These are phyloP conservation scores for Diaporthe ilicicola DNA, from an alignment of 2,329 filamentous ascomycete species.

Conservation along the genomic window DNA sequence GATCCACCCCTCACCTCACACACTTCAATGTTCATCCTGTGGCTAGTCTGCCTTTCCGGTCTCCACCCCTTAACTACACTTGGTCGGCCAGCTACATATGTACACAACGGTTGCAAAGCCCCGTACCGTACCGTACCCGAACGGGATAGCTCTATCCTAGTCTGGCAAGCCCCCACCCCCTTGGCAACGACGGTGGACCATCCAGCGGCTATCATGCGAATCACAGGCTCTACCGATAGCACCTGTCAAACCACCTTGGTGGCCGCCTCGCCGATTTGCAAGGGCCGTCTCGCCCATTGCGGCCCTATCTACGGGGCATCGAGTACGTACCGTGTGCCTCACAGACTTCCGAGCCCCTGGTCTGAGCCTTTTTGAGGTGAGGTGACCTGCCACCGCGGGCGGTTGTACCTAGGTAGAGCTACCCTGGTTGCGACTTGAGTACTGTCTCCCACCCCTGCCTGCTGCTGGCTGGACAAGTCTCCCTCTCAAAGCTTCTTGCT, in stretches of 20 bases:
- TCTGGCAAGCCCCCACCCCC: constrained; percentile 12
- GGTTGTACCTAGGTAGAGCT: constrained; percentile 3
- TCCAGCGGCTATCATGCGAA: constrained; percentile 25
- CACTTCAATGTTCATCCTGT: not conserved
- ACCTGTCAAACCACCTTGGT: constrained; percentile 5
- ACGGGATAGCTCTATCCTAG: constrained; percentile 2
- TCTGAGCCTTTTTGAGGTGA: not conserved
- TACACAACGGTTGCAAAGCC: not conserved
- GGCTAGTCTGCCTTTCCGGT: constrained; percentile 7
- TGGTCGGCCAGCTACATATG: constrained; percentile 1
- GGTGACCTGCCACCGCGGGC: not conserved
- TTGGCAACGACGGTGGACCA: not conserved
- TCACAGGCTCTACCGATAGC: constrained; percentile 21
- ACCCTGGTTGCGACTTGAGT: constrained; percentile 12
- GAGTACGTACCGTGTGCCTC: constrained; percentile 7
- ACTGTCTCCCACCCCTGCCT: constrained; percentile 17
- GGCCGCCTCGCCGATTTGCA: constrained; percentile 6
- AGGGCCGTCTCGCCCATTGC: constrained; percentile 8
- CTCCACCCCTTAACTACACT: constrained; percentile 27
- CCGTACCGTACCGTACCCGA: constrained; percentile 1
- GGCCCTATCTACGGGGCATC: not conserved
- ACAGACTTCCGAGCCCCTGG: not conserved
- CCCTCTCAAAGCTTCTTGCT: constrained; percentile 19
- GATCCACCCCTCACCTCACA: constrained; percentile 5
- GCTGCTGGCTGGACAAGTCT: not conserved